Evolutionary conservation across 2,329 filamentous ascomycete genomes (phyloP).

Genomic region (Tolypocladium paradoxum): DNA sequence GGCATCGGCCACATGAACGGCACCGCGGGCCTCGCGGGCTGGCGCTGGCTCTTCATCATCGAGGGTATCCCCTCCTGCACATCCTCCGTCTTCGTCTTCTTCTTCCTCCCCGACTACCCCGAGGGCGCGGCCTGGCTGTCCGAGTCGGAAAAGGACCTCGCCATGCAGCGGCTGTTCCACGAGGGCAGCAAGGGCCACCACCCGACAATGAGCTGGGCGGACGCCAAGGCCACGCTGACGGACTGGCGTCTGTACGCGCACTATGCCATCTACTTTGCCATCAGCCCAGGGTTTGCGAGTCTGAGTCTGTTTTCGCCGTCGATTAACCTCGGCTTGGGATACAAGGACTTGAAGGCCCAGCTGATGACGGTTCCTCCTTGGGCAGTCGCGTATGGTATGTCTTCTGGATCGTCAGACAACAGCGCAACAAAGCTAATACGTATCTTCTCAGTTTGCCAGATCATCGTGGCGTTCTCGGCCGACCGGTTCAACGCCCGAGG

Average conservation of each 20-base stretch:
- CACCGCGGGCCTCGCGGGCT: constrained; percentile 48
- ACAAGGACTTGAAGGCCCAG: constrained; percentile 43
- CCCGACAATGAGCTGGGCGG: constrained; percentile 50
- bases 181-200: constrained; percentile 47
- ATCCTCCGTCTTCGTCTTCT: constrained; percentile 51
- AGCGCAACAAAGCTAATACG: constrained; percentile 3
- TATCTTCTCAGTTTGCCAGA: constrained; percentile 22
- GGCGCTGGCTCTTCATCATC: constrained; percentile 57
- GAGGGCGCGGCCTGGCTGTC: constrained; percentile 54
- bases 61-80: constrained; percentile 56
- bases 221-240: constrained; percentile 58
- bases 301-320: constrained; percentile 52
- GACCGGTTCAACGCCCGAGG: constrained; percentile 49
- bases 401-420: too few species aligned
- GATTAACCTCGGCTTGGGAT: constrained; percentile 45
- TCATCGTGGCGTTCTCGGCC: constrained; percentile 44
- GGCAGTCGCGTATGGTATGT: constrained; percentile 43
- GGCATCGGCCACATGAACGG: constrained; percentile 63
- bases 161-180: constrained; percentile 28
- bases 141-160: constrained; percentile 47
- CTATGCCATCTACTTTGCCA: constrained; percentile 43
- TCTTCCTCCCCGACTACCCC: constrained; percentile 58
- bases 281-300: constrained; percentile 45
- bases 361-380: constrained; percentile 58
- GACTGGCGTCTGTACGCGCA: constrained; percentile 59